These are phyloP conservation scores for Dactylellina sp. DNA, from an alignment of 2,329 filamentous ascomycete species.

Conservation along the genomic window DNA sequence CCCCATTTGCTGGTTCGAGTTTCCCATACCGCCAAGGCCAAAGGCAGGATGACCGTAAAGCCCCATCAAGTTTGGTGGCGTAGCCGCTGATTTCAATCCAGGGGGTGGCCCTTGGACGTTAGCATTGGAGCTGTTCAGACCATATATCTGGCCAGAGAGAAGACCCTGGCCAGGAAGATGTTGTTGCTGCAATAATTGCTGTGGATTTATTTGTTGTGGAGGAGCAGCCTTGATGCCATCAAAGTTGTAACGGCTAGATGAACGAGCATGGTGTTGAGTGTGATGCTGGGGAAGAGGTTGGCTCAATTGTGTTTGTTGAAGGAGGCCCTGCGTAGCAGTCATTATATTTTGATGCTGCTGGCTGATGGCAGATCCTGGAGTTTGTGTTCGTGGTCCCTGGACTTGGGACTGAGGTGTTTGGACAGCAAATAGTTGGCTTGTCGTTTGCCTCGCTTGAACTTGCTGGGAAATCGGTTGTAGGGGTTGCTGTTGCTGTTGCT, in stretches of 20 bases:
- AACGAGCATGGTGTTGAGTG: conserved; percentile 65
- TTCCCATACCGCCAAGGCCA: conserved; percentile 70
- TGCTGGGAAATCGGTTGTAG: conserved; percentile 68
- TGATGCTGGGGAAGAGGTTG: conserved; percentile 64
- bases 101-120: conserved; percentile 87
- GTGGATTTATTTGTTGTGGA: conserved; percentile 59
- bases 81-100: conserved; percentile 92
- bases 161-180: conserved; percentile 60
- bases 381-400: conserved; percentile 66
- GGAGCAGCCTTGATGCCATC: conserved; percentile 53
- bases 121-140: conserved; percentile 58
- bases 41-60: conserved; percentile 74
- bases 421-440: conserved; percentile 72
- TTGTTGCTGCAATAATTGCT: conserved; percentile 68
- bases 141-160: conserved; percentile 60
- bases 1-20: conserved; percentile 48
- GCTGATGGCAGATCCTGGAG: conserved; percentile 60
- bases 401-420: conserved; percentile 65
- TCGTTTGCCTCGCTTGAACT: conserved; percentile 64
- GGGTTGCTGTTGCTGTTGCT: conserved; percentile 80
- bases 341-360: conserved; percentile 60
- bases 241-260: conserved; percentile 70
- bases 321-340: conserved; percentile 58
- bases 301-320: conserved; percentile 60
- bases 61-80: conserved; percentile 92